phyloP scores from a whole-genome alignment of 148 eudicot species.

The Silene conica region DNA sequence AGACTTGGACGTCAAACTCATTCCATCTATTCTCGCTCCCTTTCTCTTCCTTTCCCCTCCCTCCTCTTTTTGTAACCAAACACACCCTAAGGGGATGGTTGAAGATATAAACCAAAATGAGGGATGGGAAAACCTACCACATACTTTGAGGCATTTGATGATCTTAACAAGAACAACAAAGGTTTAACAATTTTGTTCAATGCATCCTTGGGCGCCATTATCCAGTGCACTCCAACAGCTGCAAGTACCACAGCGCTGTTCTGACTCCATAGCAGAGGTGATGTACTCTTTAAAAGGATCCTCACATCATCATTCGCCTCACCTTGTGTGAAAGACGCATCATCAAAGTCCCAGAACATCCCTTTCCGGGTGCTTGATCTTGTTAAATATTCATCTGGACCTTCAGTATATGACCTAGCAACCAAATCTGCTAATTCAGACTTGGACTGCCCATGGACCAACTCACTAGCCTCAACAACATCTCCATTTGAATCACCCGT shows the following conservation, averaged over 20 bases:
- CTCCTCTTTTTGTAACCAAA: too few relatives aligned
- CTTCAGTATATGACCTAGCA: slow-evolving; percentile 81
- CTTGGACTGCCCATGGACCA: slow-evolving; percentile 26
- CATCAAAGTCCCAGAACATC: slow-evolving; percentile 31
- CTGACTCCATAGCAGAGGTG: slow-evolving; percentile 96
- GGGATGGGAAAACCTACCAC: slow-evolving; percentile 46
- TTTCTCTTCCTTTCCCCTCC: too few relatives aligned
- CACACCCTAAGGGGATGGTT: neutral
- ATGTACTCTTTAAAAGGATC: slow-evolving; percentile 82
- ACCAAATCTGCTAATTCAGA: slow-evolving; percentile 51
- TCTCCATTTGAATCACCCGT: slow-evolving; percentile 33
- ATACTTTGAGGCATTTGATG: slow-evolving; percentile 77
- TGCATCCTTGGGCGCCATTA: slow-evolving; percentile 84
- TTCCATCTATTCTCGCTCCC: too few relatives aligned
- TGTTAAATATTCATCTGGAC: slow-evolving; percentile 85
- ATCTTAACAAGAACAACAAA: slow-evolving; percentile 78
- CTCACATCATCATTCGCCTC: slow-evolving; percentile 73
- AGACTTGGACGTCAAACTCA: too few relatives aligned
- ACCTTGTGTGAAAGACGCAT: slow-evolving; percentile 53
- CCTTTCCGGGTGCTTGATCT: slow-evolving; percentile 36
- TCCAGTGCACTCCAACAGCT: slow-evolving; percentile 98
- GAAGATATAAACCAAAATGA: neutral
- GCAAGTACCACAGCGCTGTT: slow-evolving; percentile 98
- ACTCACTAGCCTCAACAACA: slow-evolving; percentile 28
- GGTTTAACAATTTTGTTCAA: slow-evolving; percentile 82